Conservation (phyloP, 2,329 filamentous ascomycete species). For the Curvularia spicifera region DNA sequence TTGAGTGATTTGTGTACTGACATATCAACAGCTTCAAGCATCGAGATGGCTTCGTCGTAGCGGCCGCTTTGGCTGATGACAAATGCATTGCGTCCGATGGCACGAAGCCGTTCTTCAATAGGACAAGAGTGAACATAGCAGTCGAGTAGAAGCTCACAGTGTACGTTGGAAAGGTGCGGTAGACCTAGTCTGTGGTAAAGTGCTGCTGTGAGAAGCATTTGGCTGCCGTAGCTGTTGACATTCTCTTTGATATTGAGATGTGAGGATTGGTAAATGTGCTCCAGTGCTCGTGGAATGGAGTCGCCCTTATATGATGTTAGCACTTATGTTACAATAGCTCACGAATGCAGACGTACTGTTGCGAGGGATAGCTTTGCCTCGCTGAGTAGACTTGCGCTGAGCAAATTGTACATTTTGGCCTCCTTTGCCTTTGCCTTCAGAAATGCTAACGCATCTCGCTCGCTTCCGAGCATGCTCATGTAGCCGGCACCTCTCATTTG, state of each 20-base stretch:
- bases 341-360: constrained; percentile 63
- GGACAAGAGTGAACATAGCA: constrained; percentile 70
- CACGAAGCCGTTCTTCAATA: constrained; percentile 79
- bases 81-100: constrained; percentile 73
- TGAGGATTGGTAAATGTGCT: constrained; percentile 81
- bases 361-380: constrained; percentile 82
- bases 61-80: constrained; percentile 69
- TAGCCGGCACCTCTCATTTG: constrained; percentile 74
- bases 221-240: constrained; percentile 74
- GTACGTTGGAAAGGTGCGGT: constrained; percentile 63
- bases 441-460: constrained; percentile 81
- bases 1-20: constrained; percentile 75
- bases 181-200: constrained; percentile 77
- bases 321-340: neutral
- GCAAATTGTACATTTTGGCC: constrained; percentile 81
- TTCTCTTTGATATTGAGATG: constrained; percentile 81
- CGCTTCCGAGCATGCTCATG: constrained; percentile 75
- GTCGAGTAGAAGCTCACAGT: constrained; percentile 75
- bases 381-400: constrained; percentile 82
- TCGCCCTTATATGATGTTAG: constrained; percentile 56
- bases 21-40: constrained; percentile 65
- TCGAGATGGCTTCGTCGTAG: constrained; percentile 71
- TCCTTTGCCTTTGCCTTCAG: constrained; percentile 87
- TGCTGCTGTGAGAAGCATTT: constrained; percentile 74
- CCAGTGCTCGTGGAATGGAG: constrained; percentile 67